Evolutionary conservation across 345 rosid genomes (phyloP).

Genomic region (Barbarea vulgaris): DNA sequence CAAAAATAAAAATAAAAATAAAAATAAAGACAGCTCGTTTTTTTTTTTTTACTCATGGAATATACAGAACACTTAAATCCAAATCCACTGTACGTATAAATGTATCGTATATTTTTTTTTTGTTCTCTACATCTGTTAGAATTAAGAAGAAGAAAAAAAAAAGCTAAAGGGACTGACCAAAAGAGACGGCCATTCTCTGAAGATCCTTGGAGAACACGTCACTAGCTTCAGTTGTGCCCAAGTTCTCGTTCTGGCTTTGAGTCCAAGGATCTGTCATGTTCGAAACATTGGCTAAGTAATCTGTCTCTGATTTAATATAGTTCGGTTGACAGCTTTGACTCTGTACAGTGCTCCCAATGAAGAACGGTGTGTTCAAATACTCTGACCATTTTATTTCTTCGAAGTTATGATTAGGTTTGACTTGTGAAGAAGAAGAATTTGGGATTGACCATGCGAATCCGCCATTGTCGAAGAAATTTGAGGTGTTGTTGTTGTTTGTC

Average conservation of each 20-base stretch:
- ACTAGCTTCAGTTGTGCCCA: conserved; percentile 31
- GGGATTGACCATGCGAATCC: conserved; percentile 41
- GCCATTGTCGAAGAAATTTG: conserved; percentile 27
- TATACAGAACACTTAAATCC: conserved; percentile 35
- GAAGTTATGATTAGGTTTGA: conserved; percentile 32
- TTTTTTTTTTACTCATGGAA: conserved; percentile 22
- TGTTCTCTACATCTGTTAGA: conserved; percentile 37
- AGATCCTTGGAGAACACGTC: conserved; percentile 45
- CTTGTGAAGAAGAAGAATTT: conserved; percentile 27
- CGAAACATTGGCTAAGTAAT: conserved; percentile 35
- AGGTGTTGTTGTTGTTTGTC: conserved; percentile 34
- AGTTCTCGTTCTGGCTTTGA: conserved; percentile 34
- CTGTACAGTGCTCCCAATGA: conserved; percentile 35
- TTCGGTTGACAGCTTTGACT: conserved; percentile 34
- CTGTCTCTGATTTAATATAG: conserved; percentile 37
- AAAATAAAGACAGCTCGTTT: conserved; percentile 27
- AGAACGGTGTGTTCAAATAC: conserved; percentile 42
- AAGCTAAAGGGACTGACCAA: conserved; percentile 43
- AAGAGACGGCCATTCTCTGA: conserved; percentile 43
- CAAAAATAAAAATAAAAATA: not conserved
- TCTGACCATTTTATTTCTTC: conserved; percentile 43
- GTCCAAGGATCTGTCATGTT: conserved; percentile 42
- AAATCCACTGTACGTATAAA: conserved; percentile 34
- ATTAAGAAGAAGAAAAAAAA: not conserved
- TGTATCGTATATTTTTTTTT: conserved; percentile 29